Conservation (phyloP, 2,329 filamentous ascomycete genomes). For the Clonostachys byssicola region DNA sequence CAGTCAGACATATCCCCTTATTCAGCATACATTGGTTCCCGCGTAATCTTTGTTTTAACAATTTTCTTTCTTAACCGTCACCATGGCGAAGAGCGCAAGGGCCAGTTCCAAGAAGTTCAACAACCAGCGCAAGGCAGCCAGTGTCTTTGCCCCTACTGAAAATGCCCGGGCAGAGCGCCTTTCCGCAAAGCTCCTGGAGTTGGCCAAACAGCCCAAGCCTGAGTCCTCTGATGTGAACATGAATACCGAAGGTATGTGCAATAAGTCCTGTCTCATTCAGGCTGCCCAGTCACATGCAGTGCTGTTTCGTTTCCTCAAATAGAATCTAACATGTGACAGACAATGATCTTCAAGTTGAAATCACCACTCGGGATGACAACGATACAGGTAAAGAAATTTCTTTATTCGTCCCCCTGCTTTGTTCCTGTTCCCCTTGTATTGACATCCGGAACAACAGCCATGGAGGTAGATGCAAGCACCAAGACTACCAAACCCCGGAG, state of each 20-base stretch:
- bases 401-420: too few species aligned
- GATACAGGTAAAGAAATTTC: too few species aligned
- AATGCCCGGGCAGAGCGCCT: constrained; percentile 76
- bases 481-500: constrained; percentile 30
- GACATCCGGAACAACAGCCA: constrained; percentile 23
- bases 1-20: too few species aligned
- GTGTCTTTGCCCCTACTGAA: constrained; percentile 82
- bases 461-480: constrained; percentile 50
- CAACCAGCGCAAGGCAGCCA: constrained; percentile 72
- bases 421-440: constrained; percentile 1
- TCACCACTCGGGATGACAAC: too few species aligned
- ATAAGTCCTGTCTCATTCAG: not conserved
- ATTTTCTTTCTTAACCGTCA: constrained; percentile 14
- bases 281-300: too few species aligned
- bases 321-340: too few species aligned
- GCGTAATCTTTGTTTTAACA: constrained; percentile 1
- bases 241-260: constrained; percentile 25
- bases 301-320: too few species aligned
- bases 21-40: too few species aligned
- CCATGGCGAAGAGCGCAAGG: constrained; percentile 85
- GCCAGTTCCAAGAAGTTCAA: constrained; percentile 79
- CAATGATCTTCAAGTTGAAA: too few species aligned
- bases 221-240: constrained; percentile 44
- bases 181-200: constrained; percentile 78
- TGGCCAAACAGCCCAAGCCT: constrained; percentile 75